Percentiles rank a stretch among this genome's conserved stretches.
Evolutionary conservation across 768 basidiomycete species (phyloP).

Genomic region (Boletus sp.): DNA sequence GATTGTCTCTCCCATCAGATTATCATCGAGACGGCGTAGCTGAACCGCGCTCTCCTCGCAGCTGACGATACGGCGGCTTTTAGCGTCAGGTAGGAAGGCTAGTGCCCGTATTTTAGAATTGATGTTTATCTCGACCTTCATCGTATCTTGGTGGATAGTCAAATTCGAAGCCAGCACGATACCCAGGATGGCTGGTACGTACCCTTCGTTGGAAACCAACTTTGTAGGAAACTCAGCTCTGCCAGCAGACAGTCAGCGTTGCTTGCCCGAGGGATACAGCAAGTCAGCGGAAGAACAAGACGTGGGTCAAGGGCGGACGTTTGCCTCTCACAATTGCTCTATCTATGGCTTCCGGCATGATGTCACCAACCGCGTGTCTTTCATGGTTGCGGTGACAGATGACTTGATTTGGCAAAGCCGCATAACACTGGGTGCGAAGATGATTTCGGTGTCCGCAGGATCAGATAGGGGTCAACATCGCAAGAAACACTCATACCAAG

Average conservation of each 20-base stretch:
- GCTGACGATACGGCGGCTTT: conserved; percentile 2
- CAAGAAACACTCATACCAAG: neutral
- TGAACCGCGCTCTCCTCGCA: conserved; percentile 9
- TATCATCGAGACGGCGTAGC: conserved; percentile 1
- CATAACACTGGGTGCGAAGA: neutral
- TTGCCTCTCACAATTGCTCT: neutral
- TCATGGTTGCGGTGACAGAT: neutral
- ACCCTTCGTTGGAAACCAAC: neutral
- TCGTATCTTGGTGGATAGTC: neutral
- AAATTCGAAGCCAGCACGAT: neutral
- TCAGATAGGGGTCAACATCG: neutral
- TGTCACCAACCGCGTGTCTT: neutral
- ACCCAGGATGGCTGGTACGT: neutral
- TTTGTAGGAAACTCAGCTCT: conserved; percentile 1
- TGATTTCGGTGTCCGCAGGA: neutral
- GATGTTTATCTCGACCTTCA: neutral
- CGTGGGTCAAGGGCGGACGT: neutral
- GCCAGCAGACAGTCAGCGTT: neutral
- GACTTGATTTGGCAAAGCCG: neutral
- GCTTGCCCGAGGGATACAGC: neutral
- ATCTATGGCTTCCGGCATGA: neutral
- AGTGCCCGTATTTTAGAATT: conserved; percentile 11
- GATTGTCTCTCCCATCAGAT: conserved; percentile 11
- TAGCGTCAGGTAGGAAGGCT: conserved; percentile 3
- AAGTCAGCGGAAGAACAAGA: neutral